Evolutionary conservation across 495 filamentous ascomycete species (phyloP), one percentile per base, ranked within the genome.

Genomic region (Aspergillus biplanus): DNA sequence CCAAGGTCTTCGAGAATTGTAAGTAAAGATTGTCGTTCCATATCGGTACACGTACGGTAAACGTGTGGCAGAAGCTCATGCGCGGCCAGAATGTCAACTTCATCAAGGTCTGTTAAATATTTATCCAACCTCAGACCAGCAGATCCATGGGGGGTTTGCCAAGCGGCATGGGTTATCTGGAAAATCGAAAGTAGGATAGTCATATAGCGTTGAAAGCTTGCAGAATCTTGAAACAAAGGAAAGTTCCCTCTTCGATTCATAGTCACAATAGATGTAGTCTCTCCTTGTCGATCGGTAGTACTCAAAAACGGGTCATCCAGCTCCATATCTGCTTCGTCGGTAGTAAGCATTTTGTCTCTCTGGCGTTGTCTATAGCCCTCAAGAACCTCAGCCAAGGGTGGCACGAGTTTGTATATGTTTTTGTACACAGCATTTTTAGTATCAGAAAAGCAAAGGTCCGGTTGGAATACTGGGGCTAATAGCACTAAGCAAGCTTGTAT

Each of bases 301-400:
- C 82, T 82, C 33, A 86, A 83, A 33, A 92, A 87, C 13, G 82
- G 84, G 56, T 89, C 86, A 65, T 97, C 92, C 27, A 96, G 69
- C 60, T 97, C 92, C 90, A 96, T 92, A 13, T 77, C 65, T 66
- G 93, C 88, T 37, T 77, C 73, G 12, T 76, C 72, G 32, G 68
- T 59, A 8, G 53, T 3, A 9, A 50, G 48, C 5, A 57, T 32
- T 47, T 59, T 39, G 56, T 66, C n/a, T 52, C 73, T 72, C n/a
- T 73, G 70, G 9, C 33, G 55, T 39, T 72, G 66, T 37, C 75
- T 69, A 42, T 74, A 56, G 18, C 76, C 75, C 37, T 85, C 82
- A 31, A 91, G 75, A 4, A 76, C 66, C 33, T 67, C 55, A 2
- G 68, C 53, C 13, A 81, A 69, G 9, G 77, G 76, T 18, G 33